Evolutionary conservation across 2,329 filamentous ascomycete species (phyloP).

Genomic region (Aspergillus chevalieri): DNA sequence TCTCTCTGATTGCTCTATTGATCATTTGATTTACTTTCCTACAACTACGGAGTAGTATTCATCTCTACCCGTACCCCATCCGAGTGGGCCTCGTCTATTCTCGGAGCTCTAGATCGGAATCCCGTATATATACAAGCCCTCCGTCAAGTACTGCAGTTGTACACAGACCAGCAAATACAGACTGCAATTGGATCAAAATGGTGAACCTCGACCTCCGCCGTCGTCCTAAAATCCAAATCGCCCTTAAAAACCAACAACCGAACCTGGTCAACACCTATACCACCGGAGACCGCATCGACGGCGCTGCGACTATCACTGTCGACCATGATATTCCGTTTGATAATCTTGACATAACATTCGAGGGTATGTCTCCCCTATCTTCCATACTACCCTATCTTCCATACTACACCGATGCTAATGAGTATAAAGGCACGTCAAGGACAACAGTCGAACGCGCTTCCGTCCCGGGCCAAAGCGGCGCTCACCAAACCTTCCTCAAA

Average conservation of each 20-base stretch:
- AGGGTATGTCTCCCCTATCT: slow-evolving; percentile 34
- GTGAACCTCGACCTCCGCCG: slow-evolving; percentile 17
- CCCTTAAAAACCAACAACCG: slow-evolving; percentile 23
- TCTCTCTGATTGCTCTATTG: no score
- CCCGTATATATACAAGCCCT: no score
- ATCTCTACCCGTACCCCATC: no score
- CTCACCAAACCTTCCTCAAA: slow-evolving; percentile 56
- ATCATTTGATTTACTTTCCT: no score
- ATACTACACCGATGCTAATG: slow-evolving; percentile 5
- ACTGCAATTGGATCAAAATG: no score
- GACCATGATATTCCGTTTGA: slow-evolving; percentile 52
- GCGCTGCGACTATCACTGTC: slow-evolving; percentile 46
- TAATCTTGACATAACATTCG: slow-evolving; percentile 53
- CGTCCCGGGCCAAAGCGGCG: slow-evolving; percentile 49
- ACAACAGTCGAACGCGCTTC: slow-evolving; percentile 52
- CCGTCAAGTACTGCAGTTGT: no score
- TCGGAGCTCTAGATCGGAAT: no score
- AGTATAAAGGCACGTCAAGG: slow-evolving; percentile 40
- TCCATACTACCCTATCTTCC: no score
- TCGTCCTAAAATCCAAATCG: slow-evolving; percentile 26
- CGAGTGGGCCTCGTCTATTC: no score
- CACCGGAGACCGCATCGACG: slow-evolving; percentile 53
- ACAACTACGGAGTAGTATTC: no score
- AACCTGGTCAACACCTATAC: slow-evolving; percentile 46
- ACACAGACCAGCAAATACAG: no score